Percentiles rank a stretch among this genome's conserved stretches.
Evolutionary conservation across 176 grass and related monocot species (phyloP).

Genomic region (Musa beccarii): DNA sequence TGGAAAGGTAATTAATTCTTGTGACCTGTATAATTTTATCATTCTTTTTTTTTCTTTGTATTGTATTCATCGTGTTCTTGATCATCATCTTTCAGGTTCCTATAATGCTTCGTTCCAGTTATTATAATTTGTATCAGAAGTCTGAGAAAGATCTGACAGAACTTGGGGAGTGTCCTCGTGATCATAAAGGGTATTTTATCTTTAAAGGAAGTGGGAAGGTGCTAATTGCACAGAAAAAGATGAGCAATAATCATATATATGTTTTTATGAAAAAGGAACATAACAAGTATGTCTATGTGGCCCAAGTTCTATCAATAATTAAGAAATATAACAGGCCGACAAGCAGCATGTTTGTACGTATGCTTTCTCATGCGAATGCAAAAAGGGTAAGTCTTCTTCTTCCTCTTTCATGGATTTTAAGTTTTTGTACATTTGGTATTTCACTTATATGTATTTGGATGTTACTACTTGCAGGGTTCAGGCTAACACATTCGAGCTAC

Average conservation of each 20-base stretch:
- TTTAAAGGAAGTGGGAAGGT: conserved; percentile 95
- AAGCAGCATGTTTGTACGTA: conserved; percentile 90
- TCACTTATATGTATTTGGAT: too few species aligned
- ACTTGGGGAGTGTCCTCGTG: conserved; percentile 87
- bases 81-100: conserved; percentile 42
- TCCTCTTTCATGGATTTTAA: not conserved
- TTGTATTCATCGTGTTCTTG: not conserved
- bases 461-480: conserved; percentile 41
- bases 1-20: conserved; percentile 48
- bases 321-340: conserved; percentile 88
- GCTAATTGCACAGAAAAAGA: conserved; percentile 95
- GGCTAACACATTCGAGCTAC: too few species aligned
- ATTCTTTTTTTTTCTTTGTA: conserved; percentile 8
- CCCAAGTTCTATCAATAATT: conserved; percentile 79
- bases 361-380: conserved; percentile 83
- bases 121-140: conserved; percentile 75
- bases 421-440: not conserved
- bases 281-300: conserved; percentile 88
- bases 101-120: conserved; percentile 91
- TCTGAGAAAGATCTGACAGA: conserved; percentile 92
- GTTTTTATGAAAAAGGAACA: conserved; percentile 96
- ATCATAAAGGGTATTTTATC: conserved; percentile 91
- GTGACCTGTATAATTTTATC: not conserved
- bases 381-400: conserved; percentile 52
- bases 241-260: conserved; percentile 95